Conservation (phyloP, 805 yeast species). For the Komagataella ulmi region DNA sequence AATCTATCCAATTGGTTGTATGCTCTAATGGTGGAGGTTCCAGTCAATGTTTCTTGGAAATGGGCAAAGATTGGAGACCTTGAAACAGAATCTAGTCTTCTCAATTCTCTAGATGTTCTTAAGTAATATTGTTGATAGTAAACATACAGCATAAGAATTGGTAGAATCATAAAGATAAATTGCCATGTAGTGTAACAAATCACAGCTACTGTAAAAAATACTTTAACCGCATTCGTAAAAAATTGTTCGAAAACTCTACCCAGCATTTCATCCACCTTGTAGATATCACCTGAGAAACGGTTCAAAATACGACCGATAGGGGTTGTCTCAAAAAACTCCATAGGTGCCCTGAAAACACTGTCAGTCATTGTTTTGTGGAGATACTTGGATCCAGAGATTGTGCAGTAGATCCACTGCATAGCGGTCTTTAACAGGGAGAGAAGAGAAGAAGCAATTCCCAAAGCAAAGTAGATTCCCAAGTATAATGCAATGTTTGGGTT, state of each 20-base stretch:
- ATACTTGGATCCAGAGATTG: conserved; percentile 68
- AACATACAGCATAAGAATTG: conserved; percentile 51
- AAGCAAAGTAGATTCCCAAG: conserved; percentile 57
- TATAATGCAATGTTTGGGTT: conserved; percentile 68
- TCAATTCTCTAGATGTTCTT: conserved; percentile 68
- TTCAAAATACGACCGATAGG: conserved; percentile 89
- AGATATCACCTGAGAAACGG: conserved; percentile 84
- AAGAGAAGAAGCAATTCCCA: conserved; percentile 59
- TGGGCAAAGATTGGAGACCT: conserved; percentile 75
- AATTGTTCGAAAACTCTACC: conserved; percentile 64
- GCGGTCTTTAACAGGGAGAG: conserved; percentile 53
- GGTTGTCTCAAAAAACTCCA: conserved; percentile 92
- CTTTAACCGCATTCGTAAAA: conserved; percentile 46
- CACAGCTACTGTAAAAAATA: conserved; percentile 64
- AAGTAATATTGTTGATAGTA: conserved; percentile 69
- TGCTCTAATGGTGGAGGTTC: conserved; percentile 66
- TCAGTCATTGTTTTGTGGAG: conserved; percentile 68
- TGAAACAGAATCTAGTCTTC: conserved; percentile 71
- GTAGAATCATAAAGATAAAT: conserved; percentile 57
- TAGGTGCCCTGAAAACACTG: conserved; percentile 73
- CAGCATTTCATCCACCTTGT: conserved; percentile 70
- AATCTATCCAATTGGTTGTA: conserved; percentile 56
- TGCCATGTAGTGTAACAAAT: conserved; percentile 84
- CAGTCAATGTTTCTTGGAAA: conserved; percentile 71
- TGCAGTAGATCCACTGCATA: conserved; percentile 66